Evolutionary conservation across 345 rosid genomes (phyloP), one percentile per base, ranked within the genome.

Genomic region (Lagerstroemia speciosa): DNA sequence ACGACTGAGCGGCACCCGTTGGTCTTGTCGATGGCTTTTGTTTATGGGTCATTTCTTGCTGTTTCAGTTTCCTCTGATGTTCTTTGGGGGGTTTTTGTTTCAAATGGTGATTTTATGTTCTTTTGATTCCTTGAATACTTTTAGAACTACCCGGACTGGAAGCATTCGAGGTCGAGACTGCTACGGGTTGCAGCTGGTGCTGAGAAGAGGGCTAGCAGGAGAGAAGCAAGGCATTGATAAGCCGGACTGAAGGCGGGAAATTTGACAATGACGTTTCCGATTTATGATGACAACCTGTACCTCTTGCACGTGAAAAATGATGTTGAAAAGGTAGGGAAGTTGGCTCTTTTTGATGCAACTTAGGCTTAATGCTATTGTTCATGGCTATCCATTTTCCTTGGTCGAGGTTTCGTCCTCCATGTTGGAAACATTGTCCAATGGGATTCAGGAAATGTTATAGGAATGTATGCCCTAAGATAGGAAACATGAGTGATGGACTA

Each of bases 201-300:
- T n/a, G n/a, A n/a, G n/a, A n/a, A n/a, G n/a, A 3, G 50, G 50
- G 40, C 9, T 15, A 20, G 53, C 53, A 8, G 60, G 63, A 14
- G 93, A 62, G 87, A 71, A 79, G 85, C 79, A 77, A 91, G 77
- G 83, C 74, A 11, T 91, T 84, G 69, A 84, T 79, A 72, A 71
- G 78, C 89, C 86, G n/a, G 86, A 81, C 78, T 67, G 60, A 53
- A 14, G 60, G 60, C 73, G 62, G 94, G 88, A 71, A 82, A 81
- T 74, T 70, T 82, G 63, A 74, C 79, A 32, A 94, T 91, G 99
- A 84, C 96, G 11, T 79, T 78, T 33, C 85, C 92, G 52, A 83
- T 84, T 64, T 87, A 79, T 62, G 97, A 94, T 71, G 95, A 88
- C 57, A 94, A 91, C 67, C 41, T 87, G 53, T 85, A 76, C 71